Evolutionary conservation across 1,284 basidiomycete species (phyloP).

Genomic region (Irpex sp.): DNA sequence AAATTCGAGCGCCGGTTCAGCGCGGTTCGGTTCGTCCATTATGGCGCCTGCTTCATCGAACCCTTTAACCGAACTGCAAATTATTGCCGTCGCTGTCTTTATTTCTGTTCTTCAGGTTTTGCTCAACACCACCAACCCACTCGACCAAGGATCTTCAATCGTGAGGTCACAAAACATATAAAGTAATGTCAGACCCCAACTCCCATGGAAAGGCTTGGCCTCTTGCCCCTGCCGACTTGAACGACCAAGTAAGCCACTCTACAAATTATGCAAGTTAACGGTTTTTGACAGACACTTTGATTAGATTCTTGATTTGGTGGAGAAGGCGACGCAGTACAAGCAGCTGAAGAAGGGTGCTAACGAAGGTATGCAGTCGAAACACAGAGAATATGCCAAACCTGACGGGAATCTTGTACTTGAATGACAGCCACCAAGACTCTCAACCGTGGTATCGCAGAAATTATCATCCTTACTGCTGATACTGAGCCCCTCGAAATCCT

Average conservation of each 20-base stretch:
- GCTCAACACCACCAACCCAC: constrained; percentile 9
- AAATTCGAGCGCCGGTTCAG: not conserved
- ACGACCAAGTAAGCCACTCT: constrained; percentile 77
- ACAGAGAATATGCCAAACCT: not conserved
- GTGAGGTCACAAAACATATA: constrained; percentile 57
- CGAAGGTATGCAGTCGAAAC: constrained; percentile 57
- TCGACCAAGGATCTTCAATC: constrained; percentile 73
- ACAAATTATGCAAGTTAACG: constrained; percentile 16
- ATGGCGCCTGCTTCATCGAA: constrained; percentile 1
- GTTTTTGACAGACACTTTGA: not conserved
- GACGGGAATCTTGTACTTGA: not conserved
- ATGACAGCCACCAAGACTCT: constrained; percentile 88
- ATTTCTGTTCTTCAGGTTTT: not conserved
- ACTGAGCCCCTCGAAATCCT: constrained; percentile 98
- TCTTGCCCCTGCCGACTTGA: constrained; percentile 83
- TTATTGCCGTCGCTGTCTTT: not conserved
- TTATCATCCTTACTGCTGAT: constrained; percentile 97
- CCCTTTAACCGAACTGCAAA: not conserved
- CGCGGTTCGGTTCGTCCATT: constrained; percentile 5
- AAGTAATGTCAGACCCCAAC: constrained; percentile 51
- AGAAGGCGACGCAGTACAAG: constrained; percentile 91
- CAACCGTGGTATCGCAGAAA: constrained; percentile 98
- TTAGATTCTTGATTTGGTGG: constrained; percentile 87
- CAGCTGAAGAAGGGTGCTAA: constrained; percentile 99
- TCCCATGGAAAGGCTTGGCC: constrained; percentile 86